Evolutionary conservation across 2,329 filamentous ascomycete genomes (phyloP), one percentile per base, ranked within the genome.

Genomic region (Cladophialophora bantiana): DNA sequence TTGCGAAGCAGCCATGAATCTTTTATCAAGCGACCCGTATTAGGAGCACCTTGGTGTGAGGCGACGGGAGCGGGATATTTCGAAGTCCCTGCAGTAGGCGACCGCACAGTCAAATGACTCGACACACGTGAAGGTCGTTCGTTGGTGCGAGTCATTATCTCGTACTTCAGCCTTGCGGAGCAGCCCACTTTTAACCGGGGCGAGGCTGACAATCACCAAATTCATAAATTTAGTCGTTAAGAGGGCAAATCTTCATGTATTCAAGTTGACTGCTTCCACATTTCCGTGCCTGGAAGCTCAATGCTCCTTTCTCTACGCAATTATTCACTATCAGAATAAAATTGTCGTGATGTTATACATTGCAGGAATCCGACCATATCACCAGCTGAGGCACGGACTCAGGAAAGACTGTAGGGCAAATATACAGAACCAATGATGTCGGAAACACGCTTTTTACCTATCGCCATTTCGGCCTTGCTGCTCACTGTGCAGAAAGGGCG

Each of bases 1-100:
- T 13, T 59, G 50, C 12, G 61, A 53, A 10, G 63, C 34, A 12
- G 65, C 54, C 68, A 70, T 66, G 18, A n/a, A 26, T 18, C 26
- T 18, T 4, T 48, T 3, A 10, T 26, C 45, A 26, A 9, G 12
- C 5, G 45, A 12, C 45, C 7, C 9, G 7, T 48, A 18, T 26
- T 3, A 48, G 4, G 26, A 18, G 7, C 45, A 48, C 18, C 7
- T 48, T 26, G 15, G 26, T 26, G 4, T 26, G 45, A 18, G 18
- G 18, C 45, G 18, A 48, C 4, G n/a, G 26, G 2, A 26, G 26
- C 38, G 38, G 4, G 38, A 45, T 7, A 45, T 45, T 4, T 57
- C 1, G 36, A 18, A 2, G n/a, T 12, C 4, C 63, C 52, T 65
- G 26, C 59, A 65, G 56, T 59, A 32, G 26, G 15, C 54, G 18